A percentile compares a stretch with the other conserved stretches of the same genome.
Conservation (phyloP, 2,329 filamentous ascomycete genomes). For the Ophiostoma triangulosporum region DNA sequence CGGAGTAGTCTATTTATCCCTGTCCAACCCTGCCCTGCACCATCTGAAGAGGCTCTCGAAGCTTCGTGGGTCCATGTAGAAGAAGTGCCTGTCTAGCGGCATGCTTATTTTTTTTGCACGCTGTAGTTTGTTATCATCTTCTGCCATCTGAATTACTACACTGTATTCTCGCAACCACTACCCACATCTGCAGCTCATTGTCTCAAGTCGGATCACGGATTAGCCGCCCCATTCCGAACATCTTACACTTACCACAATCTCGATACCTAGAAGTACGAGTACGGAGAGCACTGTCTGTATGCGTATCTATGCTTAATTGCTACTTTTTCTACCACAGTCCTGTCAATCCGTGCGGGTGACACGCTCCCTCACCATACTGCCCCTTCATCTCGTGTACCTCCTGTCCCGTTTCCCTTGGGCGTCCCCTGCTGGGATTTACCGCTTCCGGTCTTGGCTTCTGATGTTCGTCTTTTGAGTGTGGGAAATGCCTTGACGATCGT, state of each 20-base stretch:
- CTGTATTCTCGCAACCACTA: too few species aligned
- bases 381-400: not conserved
- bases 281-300: too few species aligned
- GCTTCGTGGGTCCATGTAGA: not conserved
- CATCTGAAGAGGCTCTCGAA: not conserved
- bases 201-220: too few species aligned
- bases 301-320: too few species aligned
- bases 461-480: not conserved
- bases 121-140: too few species aligned
- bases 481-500: not conserved
- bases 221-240: not conserved
- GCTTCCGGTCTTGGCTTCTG: slow-evolving; percentile 2
- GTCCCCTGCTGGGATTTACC: not conserved
- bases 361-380: not conserved
- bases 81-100: too few species aligned
- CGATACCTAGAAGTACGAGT: too few species aligned
- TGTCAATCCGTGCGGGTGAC: not conserved
- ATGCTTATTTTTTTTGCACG: too few species aligned
- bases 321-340: not conserved
- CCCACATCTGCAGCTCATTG: too few species aligned
- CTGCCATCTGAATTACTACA: too few species aligned
- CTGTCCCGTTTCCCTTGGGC: not conserved
- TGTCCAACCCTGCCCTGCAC: not conserved
- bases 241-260: not conserved
- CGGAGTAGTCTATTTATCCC: not conserved